Conservation (phyloP, 768 basidiomycete genomes). For the Exidia glandulosa region DNA sequence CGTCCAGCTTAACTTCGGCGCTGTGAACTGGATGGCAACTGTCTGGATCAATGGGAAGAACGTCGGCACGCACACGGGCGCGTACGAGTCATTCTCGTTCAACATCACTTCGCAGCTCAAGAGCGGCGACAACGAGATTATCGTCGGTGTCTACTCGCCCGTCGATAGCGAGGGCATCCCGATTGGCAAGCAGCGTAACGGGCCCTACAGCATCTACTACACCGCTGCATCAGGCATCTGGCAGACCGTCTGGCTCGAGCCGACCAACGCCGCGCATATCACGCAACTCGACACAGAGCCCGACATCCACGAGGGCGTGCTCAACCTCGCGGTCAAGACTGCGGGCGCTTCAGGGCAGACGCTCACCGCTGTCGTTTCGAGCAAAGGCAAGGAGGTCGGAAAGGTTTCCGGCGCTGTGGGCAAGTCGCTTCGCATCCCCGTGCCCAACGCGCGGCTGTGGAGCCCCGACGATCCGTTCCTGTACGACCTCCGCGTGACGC, state of each 20-base stretch:
- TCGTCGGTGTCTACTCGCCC: neutral
- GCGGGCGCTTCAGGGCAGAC: neutral
- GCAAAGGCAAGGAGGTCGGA: neutral
- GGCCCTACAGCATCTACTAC: neutral
- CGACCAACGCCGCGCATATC: neutral
- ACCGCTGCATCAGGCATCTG: neutral
- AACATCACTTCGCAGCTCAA: neutral
- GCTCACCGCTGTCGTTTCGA: neutral
- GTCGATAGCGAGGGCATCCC: neutral
- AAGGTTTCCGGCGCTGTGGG: neutral
- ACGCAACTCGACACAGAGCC: neutral
- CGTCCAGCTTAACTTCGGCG: neutral
- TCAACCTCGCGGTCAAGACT: neutral
- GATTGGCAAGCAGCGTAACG: neutral
- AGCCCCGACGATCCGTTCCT: neutral
- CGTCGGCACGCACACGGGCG: neutral
- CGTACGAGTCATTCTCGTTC: neutral
- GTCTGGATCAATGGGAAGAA: neutral
- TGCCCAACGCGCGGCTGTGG: neutral
- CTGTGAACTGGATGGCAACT: neutral
- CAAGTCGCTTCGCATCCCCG: neutral
- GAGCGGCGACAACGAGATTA: neutral
- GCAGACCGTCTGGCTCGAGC: neutral
- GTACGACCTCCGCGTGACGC: neutral
- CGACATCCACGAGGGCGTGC: neutral